Base-by-base conservation (phyloP, 2,329 filamentous ascomycete genomes). In the Fusarium nisikadoi region DNA sequence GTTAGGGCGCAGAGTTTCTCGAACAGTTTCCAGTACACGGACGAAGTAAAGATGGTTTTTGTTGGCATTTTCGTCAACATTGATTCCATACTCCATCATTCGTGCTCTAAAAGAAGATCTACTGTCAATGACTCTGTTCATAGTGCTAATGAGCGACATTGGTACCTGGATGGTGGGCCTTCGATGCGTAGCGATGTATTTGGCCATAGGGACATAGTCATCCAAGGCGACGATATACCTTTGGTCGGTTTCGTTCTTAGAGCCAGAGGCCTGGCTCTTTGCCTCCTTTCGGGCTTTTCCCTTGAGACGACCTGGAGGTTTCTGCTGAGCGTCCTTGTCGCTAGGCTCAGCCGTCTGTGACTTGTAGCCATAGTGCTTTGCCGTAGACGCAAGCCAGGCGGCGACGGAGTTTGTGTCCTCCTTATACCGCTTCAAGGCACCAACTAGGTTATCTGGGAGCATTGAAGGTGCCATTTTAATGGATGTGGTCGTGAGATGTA, bases 161-260 rank as follows among this genome's bases (percentile, higher is more conserved):
- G 62, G 50, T 2, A 56, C 35, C 2, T 33, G 14, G 16, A 65
- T 41, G 8, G 19, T 31, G 6, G 62, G 58, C 25, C 50, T 56
- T 8, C 19, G 38, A 25, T 35, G 52, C 6, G 39, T 17, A 8
- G 14, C 33, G 17, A 65, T 63, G 12, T 25, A 39, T 14, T 63
- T 33, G 8, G 62, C 62, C 58, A 65, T 63, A 19, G 63, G 58
- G 5, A 57, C 14, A 27, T 50, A 52, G 19, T 65, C 50, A 8
- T 50, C 31, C 14, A 65, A 20, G 1, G 27, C 49, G 8, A 63
- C 36, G 3, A n/a, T 63, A 25, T 63, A 63, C 50, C 57, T 65
- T 5, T 27, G 38, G 16, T 16, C 20, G 27, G 25, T n/a, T 6
- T 8, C 20, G 16, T n/a, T 20, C 19, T 47, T 47, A 16, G 9